Percentiles rank a stretch among this genome's conserved stretches.
Evolutionary conservation across 2,329 filamentous ascomycete species (phyloP).

Genomic region (Penicillium sp.): DNA sequence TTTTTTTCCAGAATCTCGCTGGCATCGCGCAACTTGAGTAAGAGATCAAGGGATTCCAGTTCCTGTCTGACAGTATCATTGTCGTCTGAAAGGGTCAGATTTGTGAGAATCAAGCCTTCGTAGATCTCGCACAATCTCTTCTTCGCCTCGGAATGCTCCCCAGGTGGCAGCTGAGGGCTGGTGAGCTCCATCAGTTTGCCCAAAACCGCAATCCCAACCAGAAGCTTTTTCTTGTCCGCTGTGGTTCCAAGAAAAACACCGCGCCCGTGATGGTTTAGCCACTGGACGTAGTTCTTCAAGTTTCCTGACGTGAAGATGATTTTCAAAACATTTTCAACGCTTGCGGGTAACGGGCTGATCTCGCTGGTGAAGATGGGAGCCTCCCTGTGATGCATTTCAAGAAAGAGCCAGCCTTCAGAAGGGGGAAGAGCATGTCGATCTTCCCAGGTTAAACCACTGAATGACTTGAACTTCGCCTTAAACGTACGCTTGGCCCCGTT

Average conservation of each 20-base stretch:
- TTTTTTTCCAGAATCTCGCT: not conserved
- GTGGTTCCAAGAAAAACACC: not conserved
- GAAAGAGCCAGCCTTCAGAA: not conserved
- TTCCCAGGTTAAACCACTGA: slow-evolving; percentile 2
- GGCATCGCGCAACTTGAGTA: not conserved
- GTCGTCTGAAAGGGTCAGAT: not conserved
- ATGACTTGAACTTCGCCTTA: not conserved
- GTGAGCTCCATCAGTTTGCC: not conserved
- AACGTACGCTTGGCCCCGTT: not conserved
- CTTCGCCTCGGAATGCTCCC: not conserved
- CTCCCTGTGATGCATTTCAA: not conserved
- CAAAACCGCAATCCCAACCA: not conserved
- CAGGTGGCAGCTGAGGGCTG: not conserved
- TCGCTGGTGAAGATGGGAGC: not conserved
- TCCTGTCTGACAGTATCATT: not conserved
- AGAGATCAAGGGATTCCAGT: not conserved
- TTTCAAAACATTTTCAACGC: not conserved
- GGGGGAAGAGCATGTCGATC: not conserved
- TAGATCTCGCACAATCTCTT: not conserved
- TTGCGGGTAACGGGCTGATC: not conserved
- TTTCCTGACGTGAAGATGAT: not conserved
- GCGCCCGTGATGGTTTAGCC: not conserved
- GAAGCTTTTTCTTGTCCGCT: not conserved
- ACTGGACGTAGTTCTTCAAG: not conserved
- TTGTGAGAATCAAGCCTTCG: not conserved